Evolutionary conservation across 2,329 filamentous ascomycete species (phyloP).

Genomic region (Apiospora pterosperma): DNA sequence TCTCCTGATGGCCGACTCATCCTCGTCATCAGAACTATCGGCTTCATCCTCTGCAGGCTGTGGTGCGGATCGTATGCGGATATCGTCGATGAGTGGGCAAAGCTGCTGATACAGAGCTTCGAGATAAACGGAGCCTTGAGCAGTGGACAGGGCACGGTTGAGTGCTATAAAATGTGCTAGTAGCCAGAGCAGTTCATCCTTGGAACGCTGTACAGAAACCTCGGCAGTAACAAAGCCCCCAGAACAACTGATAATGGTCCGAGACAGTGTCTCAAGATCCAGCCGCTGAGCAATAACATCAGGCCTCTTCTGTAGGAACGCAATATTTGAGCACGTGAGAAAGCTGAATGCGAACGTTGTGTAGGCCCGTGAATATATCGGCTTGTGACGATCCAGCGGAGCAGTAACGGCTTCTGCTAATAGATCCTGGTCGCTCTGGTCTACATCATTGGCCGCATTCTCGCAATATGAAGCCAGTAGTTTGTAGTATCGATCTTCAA

Average conservation of each 20-base stretch:
- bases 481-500: slow-evolving; percentile 35
- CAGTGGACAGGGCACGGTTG: slow-evolving; percentile 32
- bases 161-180: slow-evolving; percentile 65
- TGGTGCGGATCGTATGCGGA: slow-evolving; percentile 36
- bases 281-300: slow-evolving; percentile 32
- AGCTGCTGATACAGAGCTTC: slow-evolving; percentile 52
- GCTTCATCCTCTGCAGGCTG: slow-evolving; percentile 25
- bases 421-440: slow-evolving; percentile 10
- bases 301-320: slow-evolving; percentile 38
- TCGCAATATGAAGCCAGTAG: slow-evolving; percentile 35
- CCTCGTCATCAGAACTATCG: slow-evolving; percentile 36
- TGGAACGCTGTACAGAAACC: slow-evolving; percentile 16
- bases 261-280: slow-evolving; percentile 37
- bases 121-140: slow-evolving; percentile 34
- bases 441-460: neutral
- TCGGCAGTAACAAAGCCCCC: slow-evolving; percentile 8
- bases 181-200: slow-evolving; percentile 55
- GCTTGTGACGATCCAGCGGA: slow-evolving; percentile 14
- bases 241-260: slow-evolving; percentile 36
- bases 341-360: slow-evolving; percentile 26
- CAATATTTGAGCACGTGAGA: slow-evolving; percentile 29
- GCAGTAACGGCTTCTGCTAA: slow-evolving; percentile 20
- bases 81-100: slow-evolving; percentile 47
- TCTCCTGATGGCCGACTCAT: slow-evolving; percentile 26
- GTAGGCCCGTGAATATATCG: slow-evolving; percentile 13